Evolutionary conservation across 805 yeast species (phyloP), one percentile per base, ranked within the genome.

Genomic region (Saturnispora sekii): DNA sequence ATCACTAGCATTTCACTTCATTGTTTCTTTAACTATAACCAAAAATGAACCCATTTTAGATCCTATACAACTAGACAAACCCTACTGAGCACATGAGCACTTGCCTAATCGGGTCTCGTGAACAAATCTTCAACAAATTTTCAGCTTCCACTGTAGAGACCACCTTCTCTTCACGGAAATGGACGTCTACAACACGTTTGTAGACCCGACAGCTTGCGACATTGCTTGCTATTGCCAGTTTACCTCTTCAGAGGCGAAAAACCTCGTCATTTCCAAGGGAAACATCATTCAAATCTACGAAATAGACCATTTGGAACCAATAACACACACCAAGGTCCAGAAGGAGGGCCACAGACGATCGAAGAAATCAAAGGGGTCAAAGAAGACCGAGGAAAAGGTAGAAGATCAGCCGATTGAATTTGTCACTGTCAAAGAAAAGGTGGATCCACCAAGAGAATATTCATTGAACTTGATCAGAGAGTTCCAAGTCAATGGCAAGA

Each of bases 141-240:
- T 35, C 11, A 10, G n/a, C 37, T 34, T 34, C 17, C 14, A 31
- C 5, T 30, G 30, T 31, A 21, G 12, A 8, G 15, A 26, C 10
- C 21, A 16, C 10, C 30, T 31, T 9, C 15, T 11, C 10, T 30
- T 26, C 21, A 15, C 26, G 15, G 12, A 26, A 11, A 87, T 87
- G 96, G 86, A 86, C 55, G 81, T 83, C 12, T 84, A 83, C 61
- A 78, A 81, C 51, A 87, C 84, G 59, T 70, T 87, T 52, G 70
- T 84, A 40, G 83, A 77, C 52, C 94, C 96, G 2, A 69, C 94
- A 2, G 74, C 79, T 52, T 85, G 84, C 33, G 61, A 81, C n/a
- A 76, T 75, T 49, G 70, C 82, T 38, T 51, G 79, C 18, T 66
- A 76, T 7, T 75, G 81, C 49, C 53, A 60, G 43, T 64, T 70